Evolutionary conservation across 306 rosid genomes (phyloP), one percentile per base, ranked within the genome.

Genomic region (Oemleria cerasiformis): DNA sequence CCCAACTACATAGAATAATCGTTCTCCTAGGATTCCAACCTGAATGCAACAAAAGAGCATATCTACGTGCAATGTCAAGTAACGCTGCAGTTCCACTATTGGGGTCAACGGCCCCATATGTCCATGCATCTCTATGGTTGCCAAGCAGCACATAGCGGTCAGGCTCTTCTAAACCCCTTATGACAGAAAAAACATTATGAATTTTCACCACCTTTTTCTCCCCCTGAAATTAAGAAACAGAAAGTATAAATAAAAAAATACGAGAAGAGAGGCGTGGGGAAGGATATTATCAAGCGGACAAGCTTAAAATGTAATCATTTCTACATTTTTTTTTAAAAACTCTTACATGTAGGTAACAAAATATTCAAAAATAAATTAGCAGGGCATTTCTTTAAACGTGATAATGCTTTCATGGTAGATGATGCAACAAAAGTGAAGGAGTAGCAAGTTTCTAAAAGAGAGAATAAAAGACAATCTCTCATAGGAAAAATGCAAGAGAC

Each of bases 101-200:
- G 48, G 98, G 98, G 64, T 93, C 98, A 64, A 93, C 98, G 67
- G 98, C 97, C 44, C 98, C 98, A 73, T 80, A 93, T 0, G 94
- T 87, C 98, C 98, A 93, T 64, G 98, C 98, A 85, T 93, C 98
- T 83, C 98, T 86, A 67, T 94, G 97, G 78, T 94, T 94, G 40
- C 98, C 98, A 60, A 94, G 93, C 56, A 94, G 79, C 83, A 94
- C 98, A 85, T 78, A 83, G 42, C 98, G 86, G 80, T 94, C 97
- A 15, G 96, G 90, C 78, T 94, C 98, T 80, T 91, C 95, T 2
- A 55, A 76, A 21, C 98, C 98, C 70, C 81, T 82, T 84, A 94
- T 84, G 68, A 89, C 80, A 43, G 92, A 97, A 80, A 94, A 80
- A 70, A 94, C 96, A 73, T 94, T 89, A 42, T 78, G 85, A 71